These are phyloP conservation scores for Kuraishia piskuri DNA, from an alignment of 805 yeast species.

Conservation along the genomic window DNA sequence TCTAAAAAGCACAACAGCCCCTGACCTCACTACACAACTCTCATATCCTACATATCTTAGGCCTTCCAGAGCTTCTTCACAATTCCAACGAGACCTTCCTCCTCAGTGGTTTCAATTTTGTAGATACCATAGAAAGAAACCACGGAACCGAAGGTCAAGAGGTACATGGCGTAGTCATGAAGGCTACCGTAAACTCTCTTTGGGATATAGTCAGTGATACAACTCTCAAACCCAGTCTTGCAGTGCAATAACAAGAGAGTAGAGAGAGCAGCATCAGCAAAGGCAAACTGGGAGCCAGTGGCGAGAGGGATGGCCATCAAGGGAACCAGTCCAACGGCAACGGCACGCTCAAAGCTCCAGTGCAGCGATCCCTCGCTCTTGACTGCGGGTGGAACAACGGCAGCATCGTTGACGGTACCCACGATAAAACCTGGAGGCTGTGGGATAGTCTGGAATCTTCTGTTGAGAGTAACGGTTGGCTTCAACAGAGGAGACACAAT, in stretches of 20 bases:
- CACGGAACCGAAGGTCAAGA: constrained; percentile 55
- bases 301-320: constrained; percentile 52
- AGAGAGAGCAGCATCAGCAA: constrained; percentile 3
- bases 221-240: constrained; percentile 64
- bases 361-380: constrained; percentile 61
- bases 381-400: constrained; percentile 48
- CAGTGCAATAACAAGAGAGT: constrained; percentile 53
- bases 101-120: constrained; percentile 51
- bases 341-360: constrained; percentile 63
- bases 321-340: constrained; percentile 57
- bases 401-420: constrained; percentile 69
- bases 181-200: constrained; percentile 59
- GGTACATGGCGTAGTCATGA: constrained; percentile 52
- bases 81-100: constrained; percentile 50
- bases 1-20: neutral
- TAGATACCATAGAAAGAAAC: constrained; percentile 67
- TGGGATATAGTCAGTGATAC: constrained; percentile 76
- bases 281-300: constrained; percentile 42
- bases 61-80: constrained; percentile 26
- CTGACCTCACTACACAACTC: neutral
- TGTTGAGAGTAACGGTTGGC: neutral
- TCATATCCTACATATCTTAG: constrained; percentile 3
- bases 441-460: neutral
- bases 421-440: constrained; percentile 71
- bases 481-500: neutral